phyloP scores from a whole-genome alignment of 495 filamentous ascomycete species.

The Aspergillus conjunctus region DNA sequence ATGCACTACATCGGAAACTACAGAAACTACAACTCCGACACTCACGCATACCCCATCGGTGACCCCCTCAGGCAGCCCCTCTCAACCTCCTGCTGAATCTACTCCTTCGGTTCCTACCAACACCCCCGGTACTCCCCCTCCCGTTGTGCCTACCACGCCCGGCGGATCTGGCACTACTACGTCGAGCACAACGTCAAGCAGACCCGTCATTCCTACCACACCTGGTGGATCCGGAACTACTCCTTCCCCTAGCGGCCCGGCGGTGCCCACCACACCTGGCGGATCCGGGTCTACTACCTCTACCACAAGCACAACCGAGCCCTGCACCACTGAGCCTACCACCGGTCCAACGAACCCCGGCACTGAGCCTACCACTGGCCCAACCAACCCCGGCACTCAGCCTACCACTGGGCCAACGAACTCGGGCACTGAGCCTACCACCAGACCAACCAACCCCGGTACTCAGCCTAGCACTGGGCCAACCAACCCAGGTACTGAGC shows the following conservation, averaged over 20 bases:
- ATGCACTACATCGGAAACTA: not conserved
- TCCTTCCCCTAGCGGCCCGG: conserved; percentile 5
- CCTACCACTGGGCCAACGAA: too few relatives aligned
- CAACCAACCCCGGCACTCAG: too few relatives aligned
- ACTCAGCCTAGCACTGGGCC: conserved; percentile 4
- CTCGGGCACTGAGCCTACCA: conserved; percentile 5
- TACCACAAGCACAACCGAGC: not conserved
- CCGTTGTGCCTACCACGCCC: not conserved
- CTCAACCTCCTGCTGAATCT: not conserved
- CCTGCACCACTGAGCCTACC: not conserved
- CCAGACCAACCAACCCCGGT: conserved; percentile 26
- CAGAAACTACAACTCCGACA: not conserved
- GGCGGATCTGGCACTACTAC: not conserved
- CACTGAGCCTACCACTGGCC: too few relatives aligned
- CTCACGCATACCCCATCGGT: not conserved
- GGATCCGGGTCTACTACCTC: conserved; percentile 8
- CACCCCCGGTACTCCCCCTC: not conserved
- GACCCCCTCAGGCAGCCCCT: not conserved
- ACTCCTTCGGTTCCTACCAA: conserved; percentile 1
- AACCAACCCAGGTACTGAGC: too few relatives aligned
- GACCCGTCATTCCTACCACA: not conserved
- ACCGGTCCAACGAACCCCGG: too few relatives aligned
- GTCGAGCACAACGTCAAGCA: not conserved
- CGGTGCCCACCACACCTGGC: not conserved
- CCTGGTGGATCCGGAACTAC: not conserved